Percentiles rank a stretch among this genome's conserved stretches.
These are phyloP conservation scores for Leccinum angustisporum DNA, from an alignment of 1,284 basidiomycete species.

Conservation along the genomic window DNA sequence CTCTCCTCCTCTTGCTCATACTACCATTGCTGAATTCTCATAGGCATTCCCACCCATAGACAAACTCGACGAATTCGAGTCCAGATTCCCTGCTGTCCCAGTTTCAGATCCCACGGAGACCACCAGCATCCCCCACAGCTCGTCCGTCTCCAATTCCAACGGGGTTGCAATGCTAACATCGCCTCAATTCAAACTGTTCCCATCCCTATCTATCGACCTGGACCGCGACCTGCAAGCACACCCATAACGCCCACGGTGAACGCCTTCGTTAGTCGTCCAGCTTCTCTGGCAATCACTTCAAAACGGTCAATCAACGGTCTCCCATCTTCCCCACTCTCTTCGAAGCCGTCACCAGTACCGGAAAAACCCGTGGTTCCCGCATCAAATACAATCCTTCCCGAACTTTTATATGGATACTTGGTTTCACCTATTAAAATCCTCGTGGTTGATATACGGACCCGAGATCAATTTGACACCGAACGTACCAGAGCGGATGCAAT, in stretches of 20 bases:
- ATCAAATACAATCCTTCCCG: slow-evolving; percentile 60
- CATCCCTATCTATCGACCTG: slow-evolving; percentile 54
- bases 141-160: slow-evolving; percentile 16
- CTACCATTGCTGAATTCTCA: slow-evolving; percentile 52
- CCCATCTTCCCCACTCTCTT: slow-evolving; percentile 20
- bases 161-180: slow-evolving; percentile 10
- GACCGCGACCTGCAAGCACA: slow-evolving; percentile 67
- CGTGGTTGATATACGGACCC: slow-evolving; percentile 79
- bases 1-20: slow-evolving; percentile 43
- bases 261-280: slow-evolving; percentile 58
- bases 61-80: slow-evolving; percentile 60
- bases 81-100: slow-evolving; percentile 50
- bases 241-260: slow-evolving; percentile 61
- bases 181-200: slow-evolving; percentile 40
- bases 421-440: slow-evolving; percentile 61
- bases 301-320: slow-evolving; percentile 27
- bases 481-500: slow-evolving; percentile 71
- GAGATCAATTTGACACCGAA: slow-evolving; percentile 74
- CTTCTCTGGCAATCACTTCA: slow-evolving; percentile 40
- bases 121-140: slow-evolving; percentile 25
- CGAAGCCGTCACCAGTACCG: slow-evolving; percentile 28
- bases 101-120: slow-evolving; percentile 41
- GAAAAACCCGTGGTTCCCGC: slow-evolving; percentile 45
- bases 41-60: slow-evolving; percentile 72
- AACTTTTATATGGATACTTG: slow-evolving; percentile 62